Base-by-base conservation (phyloP, 1,284 basidiomycete species). In the Fistulinella cinereoalba region DNA sequence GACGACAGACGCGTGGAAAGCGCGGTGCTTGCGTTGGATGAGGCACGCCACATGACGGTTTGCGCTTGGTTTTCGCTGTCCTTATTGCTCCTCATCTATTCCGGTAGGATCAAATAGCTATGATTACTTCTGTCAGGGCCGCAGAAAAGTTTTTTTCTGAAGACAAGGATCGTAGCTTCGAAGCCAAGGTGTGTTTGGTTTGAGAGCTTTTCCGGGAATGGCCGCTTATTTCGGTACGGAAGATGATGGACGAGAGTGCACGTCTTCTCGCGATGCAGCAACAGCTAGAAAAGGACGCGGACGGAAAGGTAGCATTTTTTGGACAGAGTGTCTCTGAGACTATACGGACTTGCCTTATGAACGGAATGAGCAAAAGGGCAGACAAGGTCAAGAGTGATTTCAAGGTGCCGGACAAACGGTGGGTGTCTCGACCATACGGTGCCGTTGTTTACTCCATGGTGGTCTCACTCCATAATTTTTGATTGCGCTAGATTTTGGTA, bases 1-100 rank as follows among this genome's bases (percentile, higher is more conserved):
- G 97, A 99, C 62, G 97, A 99, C 68, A 78, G 96, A 50, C 77
- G 96, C 37, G 87, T 92, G 7, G 95, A 98, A 60, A 94, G 85
- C 62, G 97, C 92, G 0, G 79, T 89, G 15, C 71, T 98, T 6
- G 87, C 82, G 32, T 70, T 99, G 34, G 88, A 91, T 34, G 94
- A 97, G 63, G 89, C 92, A 13, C 73, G 79, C 6, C 64, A 68
- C 29, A 81, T 82, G 66, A 64, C 65, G 44, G 87, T 88, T 52
- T 50, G 79, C 64, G 11, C 42, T 21, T 18, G 7, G 37, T 31
- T 44, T 19, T 6, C 16, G 6, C 23, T 37, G 28, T 43, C 15
- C 41, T 32, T 51, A 10, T 39, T 1, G 19, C 24, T 49, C 9
- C 36, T 57, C 21, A 52, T 37, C 23, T 4, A 9, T 37, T 25